A percentile compares a stretch with the other conserved stretches of the same genome.
Conservation (phyloP, 768 basidiomycete genomes). For the Phanerochaete carnosa region DNA sequence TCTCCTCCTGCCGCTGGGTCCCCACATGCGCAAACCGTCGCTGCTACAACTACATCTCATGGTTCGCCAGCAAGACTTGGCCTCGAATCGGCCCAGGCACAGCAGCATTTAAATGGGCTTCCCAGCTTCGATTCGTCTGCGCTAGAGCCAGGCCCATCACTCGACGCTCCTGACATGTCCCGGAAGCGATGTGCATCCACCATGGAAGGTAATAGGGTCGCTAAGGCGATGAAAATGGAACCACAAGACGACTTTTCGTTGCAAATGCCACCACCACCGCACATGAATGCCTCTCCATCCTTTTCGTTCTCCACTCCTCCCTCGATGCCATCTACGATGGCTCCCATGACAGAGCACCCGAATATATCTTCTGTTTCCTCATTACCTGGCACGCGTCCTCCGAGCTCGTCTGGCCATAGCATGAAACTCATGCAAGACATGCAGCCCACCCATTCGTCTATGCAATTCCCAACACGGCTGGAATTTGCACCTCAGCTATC, state of each 20-base stretch:
- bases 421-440: slow-evolving; percentile 18
- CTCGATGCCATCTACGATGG: slow-evolving; percentile 10
- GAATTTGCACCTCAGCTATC: slow-evolving; percentile 8
- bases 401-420: slow-evolving; percentile 20
- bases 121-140: slow-evolving; percentile 18
- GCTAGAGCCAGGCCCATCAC: slow-evolving; percentile 23
- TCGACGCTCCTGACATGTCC: slow-evolving; percentile 38
- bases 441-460: slow-evolving; percentile 8
- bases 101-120: slow-evolving; percentile 24
- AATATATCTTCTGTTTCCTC: slow-evolving; percentile 27
- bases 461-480: slow-evolving; percentile 10
- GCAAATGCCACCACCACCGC: slow-evolving; percentile 18
- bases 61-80: slow-evolving; percentile 7
- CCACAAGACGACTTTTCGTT: slow-evolving; percentile 39
- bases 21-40: slow-evolving; percentile 14
- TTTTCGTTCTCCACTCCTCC: slow-evolving; percentile 21
- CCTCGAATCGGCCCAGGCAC: slow-evolving; percentile 14
- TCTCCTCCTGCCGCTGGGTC: slow-evolving; percentile 8
- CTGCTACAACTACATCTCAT: slow-evolving; percentile 4
- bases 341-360: slow-evolving; percentile 26
- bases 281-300: slow-evolving; percentile 11
- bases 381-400: slow-evolving; percentile 24
- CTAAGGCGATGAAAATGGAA: slow-evolving; percentile 48
- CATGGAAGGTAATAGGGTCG: slow-evolving; percentile 39
- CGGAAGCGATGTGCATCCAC: slow-evolving; percentile 52